These are phyloP conservation scores for Fraxinus pennsylvanica DNA, from an alignment of 257 asterid species.

Conservation along the genomic window DNA sequence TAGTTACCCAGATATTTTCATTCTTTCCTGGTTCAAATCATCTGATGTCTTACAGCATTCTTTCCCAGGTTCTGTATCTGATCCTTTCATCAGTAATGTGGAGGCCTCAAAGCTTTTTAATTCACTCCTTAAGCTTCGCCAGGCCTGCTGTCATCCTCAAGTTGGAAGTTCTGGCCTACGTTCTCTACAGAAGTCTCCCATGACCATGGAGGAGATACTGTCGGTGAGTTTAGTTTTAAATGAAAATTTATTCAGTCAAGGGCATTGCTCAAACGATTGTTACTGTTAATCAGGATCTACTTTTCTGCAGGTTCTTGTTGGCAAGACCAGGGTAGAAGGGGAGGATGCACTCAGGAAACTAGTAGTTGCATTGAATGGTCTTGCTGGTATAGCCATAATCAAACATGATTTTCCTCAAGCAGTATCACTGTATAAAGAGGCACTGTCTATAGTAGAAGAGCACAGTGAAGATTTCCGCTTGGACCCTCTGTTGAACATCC, in stretches of 20 bases:
- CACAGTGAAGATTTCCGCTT: conserved; percentile 82
- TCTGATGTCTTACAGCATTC: conserved; percentile 20
- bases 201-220: conserved; percentile 97
- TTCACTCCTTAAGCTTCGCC: conserved; percentile 98
- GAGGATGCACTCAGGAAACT: conserved; percentile 89
- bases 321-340: conserved; percentile 92
- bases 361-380: conserved; percentile 89
- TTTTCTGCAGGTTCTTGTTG: conserved; percentile 76
- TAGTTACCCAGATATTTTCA: not conserved
- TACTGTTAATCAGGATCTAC: conserved; percentile 25
- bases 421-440: conserved; percentile 75
- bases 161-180: conserved; percentile 98
- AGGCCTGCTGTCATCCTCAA: conserved; percentile 99
- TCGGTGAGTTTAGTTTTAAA: conserved; percentile 55
- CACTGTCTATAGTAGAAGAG: conserved; percentile 69
- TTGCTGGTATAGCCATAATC: conserved; percentile 92
- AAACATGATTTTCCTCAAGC: conserved; percentile 73
- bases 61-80: conserved; percentile 49
- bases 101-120: conserved; percentile 92
- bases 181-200: conserved; percentile 86
- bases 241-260: conserved; percentile 25
- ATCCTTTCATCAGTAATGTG: conserved; percentile 59
- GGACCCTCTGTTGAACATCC: conserved; percentile 92
- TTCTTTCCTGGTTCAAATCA: conserved; percentile 15
- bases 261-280: conserved; percentile 13